Base-by-base conservation (phyloP, 495 filamentous ascomycete genomes). In the Wilcoxina mikolae region DNA sequence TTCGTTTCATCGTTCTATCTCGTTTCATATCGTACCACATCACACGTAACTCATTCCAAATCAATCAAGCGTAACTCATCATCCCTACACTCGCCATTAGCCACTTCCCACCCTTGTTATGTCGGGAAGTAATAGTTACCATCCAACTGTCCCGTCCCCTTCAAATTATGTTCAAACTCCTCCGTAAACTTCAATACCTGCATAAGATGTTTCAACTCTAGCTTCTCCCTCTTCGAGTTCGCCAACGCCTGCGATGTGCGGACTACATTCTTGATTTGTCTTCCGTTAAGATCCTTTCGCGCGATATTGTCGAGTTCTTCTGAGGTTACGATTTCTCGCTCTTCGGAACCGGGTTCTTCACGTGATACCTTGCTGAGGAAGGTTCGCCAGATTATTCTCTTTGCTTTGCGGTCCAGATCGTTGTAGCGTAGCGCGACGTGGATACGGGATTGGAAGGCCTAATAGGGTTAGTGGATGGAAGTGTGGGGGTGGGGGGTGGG, bases 251-350 rank as follows among this genome's bases (percentile, higher is more conserved):
- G 88, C 0, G 88, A 85, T 2, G 86, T 89, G 50, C 85, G 77
- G 41, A 94, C 83, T 3, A 81, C 84, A 67, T 95, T 94, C 72
- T 95, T 95, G 75, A 95, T 95, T 81, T 82, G 87, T 56, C 88
- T 78, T n/a, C 88, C 88, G 62, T 95, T 95, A 51, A 95, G 68
- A 38, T 79, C 79, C 62, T 83, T 78, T 41, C 80, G 72, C 0
- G 83, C 76, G 44, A 95, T 69, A 49, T 45, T 54, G 5, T 63
- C 56, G 9, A 64, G 46, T 35, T 64, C 56, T 24, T 74, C 73
- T 17, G 86, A 79, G 0, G 72, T 75, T 61, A 95, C 26, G 47
- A 51, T 17, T 11, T 46, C 24, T 15, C 17, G 43, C 3, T 39
- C 33, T 10, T 1, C 26, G 26, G 47, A 25, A 2, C 11, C 22